Conservation (phyloP, 2,329 filamentous ascomycete genomes). For the Didymella lethalis region DNA sequence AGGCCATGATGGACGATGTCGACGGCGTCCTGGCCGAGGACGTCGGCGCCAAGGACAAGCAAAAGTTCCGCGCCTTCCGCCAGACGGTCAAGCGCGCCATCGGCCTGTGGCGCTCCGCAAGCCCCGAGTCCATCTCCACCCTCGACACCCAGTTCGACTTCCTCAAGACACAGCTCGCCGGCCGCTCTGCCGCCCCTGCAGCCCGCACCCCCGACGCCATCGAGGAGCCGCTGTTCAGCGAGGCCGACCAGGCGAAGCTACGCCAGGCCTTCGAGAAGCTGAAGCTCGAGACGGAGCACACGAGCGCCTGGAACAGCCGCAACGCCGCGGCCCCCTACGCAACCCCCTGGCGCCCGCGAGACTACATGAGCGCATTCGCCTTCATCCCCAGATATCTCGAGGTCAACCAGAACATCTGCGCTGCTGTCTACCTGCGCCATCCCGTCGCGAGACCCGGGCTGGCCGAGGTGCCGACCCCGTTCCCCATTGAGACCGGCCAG, state of each 20-base stretch:
- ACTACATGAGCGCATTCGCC: constrained; percentile 90
- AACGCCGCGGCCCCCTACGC: constrained; percentile 73
- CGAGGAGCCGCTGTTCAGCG: constrained; percentile 37
- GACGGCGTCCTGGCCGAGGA: constrained; percentile 66
- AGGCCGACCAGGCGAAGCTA: constrained; percentile 66
- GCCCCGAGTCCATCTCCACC: constrained; percentile 56
- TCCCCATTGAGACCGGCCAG: constrained; percentile 72
- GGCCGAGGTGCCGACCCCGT: constrained; percentile 81
- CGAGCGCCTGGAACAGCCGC: constrained; percentile 62
- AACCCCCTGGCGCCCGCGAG: constrained; percentile 87
- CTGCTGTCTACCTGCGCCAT: constrained; percentile 92
- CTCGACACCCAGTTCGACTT: constrained; percentile 58
- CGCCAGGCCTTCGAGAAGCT: constrained; percentile 64
- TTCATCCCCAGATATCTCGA: constrained; percentile 96
- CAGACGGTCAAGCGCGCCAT: constrained; percentile 70
- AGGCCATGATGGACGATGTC: constrained; percentile 57
- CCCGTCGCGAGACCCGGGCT: constrained; percentile 84
- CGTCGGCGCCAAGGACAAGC: constrained; percentile 75
- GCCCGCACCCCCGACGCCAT: background rate
- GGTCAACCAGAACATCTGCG: constrained; percentile 96
- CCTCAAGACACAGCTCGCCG: constrained; percentile 40
- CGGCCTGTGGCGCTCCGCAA: constrained; percentile 57
- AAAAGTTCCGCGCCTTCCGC: constrained; percentile 76
- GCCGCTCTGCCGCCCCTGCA: constrained; percentile 10
- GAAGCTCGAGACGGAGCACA: constrained; percentile 80